Conservation (phyloP, 2,329 filamentous ascomycete species). For the Lachnellula subtilissima region DNA sequence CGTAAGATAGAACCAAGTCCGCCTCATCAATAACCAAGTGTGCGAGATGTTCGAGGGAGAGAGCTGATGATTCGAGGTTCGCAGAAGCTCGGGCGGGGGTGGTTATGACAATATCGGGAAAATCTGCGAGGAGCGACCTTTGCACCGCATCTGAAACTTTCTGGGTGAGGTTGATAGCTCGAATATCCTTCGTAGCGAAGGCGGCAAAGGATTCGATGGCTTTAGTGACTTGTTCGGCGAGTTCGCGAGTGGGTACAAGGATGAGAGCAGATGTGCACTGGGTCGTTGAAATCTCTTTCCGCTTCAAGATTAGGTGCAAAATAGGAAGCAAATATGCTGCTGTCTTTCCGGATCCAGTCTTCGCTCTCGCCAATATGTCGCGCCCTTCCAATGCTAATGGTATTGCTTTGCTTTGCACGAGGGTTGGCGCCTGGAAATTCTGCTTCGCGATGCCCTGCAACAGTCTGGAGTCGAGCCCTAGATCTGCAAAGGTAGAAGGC, state of each 20-base stretch:
- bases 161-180: conserved; percentile 80
- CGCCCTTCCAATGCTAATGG: conserved; percentile 81
- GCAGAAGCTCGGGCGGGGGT: conserved; percentile 81
- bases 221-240: conserved; percentile 85
- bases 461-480: conserved; percentile 79
- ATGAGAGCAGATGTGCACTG: conserved; percentile 70
- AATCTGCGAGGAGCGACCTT: conserved; percentile 76
- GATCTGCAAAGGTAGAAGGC: conserved; percentile 59
- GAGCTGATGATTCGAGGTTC: conserved; percentile 67
- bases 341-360: conserved; percentile 95
- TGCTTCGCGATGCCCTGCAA: conserved; percentile 81
- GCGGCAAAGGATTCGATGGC: conserved; percentile 69
- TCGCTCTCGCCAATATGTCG: conserved; percentile 86
- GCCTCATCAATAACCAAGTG: conserved; percentile 87
- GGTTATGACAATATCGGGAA: conserved; percentile 83
- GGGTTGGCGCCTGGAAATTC: conserved; percentile 80
- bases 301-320: conserved; percentile 76
- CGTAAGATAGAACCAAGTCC: conserved; percentile 88
- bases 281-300: conserved; percentile 59
- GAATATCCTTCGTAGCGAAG: conserved; percentile 81
- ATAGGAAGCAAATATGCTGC: conserved; percentile 91
- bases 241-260: conserved; percentile 88
- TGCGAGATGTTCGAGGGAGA: conserved; percentile 66
- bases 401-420: conserved; percentile 81
- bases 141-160: conserved; percentile 88